phyloP scores from a whole-genome alignment of 495 filamentous ascomycete species.

The Pseudomonodictys pantanalensis region DNA sequence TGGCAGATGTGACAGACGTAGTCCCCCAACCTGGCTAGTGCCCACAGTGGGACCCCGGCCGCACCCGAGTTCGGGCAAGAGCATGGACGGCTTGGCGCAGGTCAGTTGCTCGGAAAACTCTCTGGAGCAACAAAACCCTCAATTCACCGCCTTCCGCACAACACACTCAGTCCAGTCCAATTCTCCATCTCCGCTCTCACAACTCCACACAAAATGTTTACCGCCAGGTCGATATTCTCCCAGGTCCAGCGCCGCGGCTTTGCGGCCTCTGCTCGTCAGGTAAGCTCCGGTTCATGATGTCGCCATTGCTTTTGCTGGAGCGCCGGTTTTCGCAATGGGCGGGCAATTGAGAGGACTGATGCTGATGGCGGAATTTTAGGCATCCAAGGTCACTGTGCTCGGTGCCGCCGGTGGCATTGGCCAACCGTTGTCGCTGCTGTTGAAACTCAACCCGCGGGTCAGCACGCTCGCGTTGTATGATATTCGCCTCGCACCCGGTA shows the following conservation, averaged over 20 bases:
- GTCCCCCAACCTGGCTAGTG: too few species aligned
- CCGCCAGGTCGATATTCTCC: slow-evolving; percentile 66
- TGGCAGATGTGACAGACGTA: too few species aligned
- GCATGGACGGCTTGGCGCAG: neutral
- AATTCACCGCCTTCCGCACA: neutral
- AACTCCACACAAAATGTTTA: slow-evolving; percentile 64
- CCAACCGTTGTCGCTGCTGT: slow-evolving; percentile 91
- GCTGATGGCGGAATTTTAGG: slow-evolving; percentile 55
- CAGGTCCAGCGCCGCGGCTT: slow-evolving; percentile 84
- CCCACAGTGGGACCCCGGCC: neutral
- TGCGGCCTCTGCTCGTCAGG: slow-evolving; percentile 86
- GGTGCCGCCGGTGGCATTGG: slow-evolving; percentile 97
- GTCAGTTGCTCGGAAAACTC: neutral
- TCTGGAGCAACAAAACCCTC: neutral
- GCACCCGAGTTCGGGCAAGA: neutral
- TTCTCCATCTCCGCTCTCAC: slow-evolving; percentile 24
- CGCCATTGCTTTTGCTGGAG: slow-evolving; percentile 30
- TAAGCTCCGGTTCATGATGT: slow-evolving; percentile 47
- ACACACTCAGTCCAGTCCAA: slow-evolving; percentile 14
- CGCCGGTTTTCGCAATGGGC: neutral
- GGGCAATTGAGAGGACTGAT: neutral
- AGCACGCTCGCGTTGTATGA: slow-evolving; percentile 94
- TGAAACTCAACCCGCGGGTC: slow-evolving; percentile 96
- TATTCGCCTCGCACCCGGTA: slow-evolving; percentile 91
- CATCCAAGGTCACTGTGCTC: slow-evolving; percentile 94